phyloP scores from a whole-genome alignment of 352 stramenopile genomes.

The Phytophthora meadii region DNA sequence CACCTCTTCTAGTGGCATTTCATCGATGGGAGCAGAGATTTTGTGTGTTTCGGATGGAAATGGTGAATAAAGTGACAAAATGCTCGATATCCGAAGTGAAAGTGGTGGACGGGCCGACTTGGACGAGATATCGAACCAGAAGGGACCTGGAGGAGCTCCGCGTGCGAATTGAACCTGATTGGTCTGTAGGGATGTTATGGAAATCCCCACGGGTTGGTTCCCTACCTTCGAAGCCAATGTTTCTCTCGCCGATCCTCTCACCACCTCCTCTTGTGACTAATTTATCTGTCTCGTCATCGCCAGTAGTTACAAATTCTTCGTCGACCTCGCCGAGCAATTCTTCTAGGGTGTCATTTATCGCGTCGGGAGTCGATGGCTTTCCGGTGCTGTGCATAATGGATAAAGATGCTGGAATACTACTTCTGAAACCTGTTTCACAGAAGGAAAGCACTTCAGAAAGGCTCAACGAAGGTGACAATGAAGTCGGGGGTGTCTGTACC shows the following conservation, averaged over 20 bases:
- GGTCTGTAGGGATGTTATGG: constrained; percentile 42
- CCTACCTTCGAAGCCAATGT: constrained; percentile 15
- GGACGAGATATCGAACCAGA: constrained; percentile 43
- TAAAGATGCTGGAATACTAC: constrained; percentile 37
- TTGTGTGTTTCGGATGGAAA: constrained; percentile 52
- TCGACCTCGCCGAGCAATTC: constrained; percentile 3
- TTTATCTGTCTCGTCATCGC: constrained; percentile 24
- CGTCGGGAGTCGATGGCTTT: constrained; percentile 30
- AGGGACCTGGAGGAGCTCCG: constrained; percentile 39
- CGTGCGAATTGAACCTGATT: constrained; percentile 55
- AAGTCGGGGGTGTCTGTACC: constrained; percentile 16
- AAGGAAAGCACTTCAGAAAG: constrained; percentile 9
- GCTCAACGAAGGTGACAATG: constrained; percentile 11
- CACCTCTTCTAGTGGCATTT: constrained; percentile 54
- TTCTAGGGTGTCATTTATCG: constrained; percentile 47
- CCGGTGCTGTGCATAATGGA: constrained; percentile 58
- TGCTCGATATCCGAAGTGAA: constrained; percentile 26
- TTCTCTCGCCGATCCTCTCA: constrained; percentile 34
- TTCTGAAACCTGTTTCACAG: constrained; percentile 43
- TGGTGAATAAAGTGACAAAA: constrained; percentile 6
- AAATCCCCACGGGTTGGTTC: constrained; percentile 33
- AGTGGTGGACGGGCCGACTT: constrained; percentile 51
- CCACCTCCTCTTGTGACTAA: constrained; percentile 4
- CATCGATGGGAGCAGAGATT: constrained; percentile 59
- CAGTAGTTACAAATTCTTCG: constrained; percentile 3